phyloP scores from a whole-genome alignment of 768 basidiomycete species.

The Galerina sulciceps region DNA sequence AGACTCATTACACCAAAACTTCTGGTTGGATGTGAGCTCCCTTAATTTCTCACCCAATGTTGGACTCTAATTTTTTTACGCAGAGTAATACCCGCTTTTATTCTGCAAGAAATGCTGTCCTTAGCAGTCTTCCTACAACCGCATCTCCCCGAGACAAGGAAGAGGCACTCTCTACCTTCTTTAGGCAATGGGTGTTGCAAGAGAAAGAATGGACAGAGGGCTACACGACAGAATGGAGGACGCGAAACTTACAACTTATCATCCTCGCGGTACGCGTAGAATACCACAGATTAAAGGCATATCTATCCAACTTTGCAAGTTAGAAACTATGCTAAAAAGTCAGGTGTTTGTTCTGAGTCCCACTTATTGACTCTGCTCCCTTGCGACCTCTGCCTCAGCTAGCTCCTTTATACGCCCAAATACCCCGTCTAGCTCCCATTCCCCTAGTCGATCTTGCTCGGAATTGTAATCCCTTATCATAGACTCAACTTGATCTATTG shows the following conservation, averaged over 20 bases:
- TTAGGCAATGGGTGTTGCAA: constrained; percentile 73
- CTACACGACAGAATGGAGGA: constrained; percentile 73
- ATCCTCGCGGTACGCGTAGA: constrained; percentile 60
- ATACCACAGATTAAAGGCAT: constrained; percentile 45
- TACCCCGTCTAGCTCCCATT: constrained; percentile 61
- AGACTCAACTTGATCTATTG: constrained; percentile 64
- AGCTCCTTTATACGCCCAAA: constrained; percentile 68
- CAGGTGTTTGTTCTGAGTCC: background rate
- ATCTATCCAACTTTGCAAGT: constrained; percentile 29
- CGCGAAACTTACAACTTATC: constrained; percentile 60
- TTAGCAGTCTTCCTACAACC: constrained; percentile 57
- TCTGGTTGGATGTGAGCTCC: constrained; percentile 77
- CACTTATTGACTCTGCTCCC: constrained; percentile 20
- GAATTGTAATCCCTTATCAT: constrained; percentile 62
- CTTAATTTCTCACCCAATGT: background rate
- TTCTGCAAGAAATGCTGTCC: constrained; percentile 61
- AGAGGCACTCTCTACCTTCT: constrained; percentile 73
- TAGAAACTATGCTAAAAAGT: constrained; percentile 21
- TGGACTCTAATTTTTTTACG: background rate
- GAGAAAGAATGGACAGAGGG: constrained; percentile 59
- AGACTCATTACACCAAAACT: constrained; percentile 76
- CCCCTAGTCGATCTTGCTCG: constrained; percentile 64
- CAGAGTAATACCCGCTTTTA: constrained; percentile 87
- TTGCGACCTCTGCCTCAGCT: constrained; percentile 48
- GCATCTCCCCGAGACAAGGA: constrained; percentile 62